These are phyloP conservation scores for Solanum ossicruentum DNA, from an alignment of 257 asterid genomes.

Conservation along the genomic window DNA sequence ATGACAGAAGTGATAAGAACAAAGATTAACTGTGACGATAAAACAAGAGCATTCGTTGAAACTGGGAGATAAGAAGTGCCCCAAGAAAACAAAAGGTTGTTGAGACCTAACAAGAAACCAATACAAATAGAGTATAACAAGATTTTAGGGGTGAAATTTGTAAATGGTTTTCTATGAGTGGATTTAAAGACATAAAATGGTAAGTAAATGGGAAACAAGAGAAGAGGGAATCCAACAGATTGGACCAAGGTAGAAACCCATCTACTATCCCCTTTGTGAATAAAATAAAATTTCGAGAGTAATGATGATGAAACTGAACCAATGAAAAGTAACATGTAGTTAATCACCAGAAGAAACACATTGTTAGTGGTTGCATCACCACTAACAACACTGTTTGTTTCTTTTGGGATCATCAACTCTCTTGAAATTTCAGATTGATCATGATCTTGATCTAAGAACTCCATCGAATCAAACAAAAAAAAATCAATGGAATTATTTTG, in stretches of 20 bases:
- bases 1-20: neutral
- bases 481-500: too few relatives aligned
- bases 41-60: neutral
- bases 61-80: neutral
- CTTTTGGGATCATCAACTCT: neutral
- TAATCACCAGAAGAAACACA: constrained; percentile 15
- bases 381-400: neutral
- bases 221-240: too few relatives aligned
- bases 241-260: too few relatives aligned
- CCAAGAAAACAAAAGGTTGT: neutral
- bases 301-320: too few relatives aligned
- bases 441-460: neutral
- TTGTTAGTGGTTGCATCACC: neutral
- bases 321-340: neutral
- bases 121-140: neutral
- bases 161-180: constrained; percentile 34
- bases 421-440: neutral
- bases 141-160: constrained; percentile 14
- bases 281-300: too few relatives aligned
- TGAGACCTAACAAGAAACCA: neutral
- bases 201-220: neutral
- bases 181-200: constrained; percentile 19
- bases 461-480: neutral
- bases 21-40: neutral
- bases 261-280: too few relatives aligned